Evolutionary conservation across 106 monocot genomes (phyloP).

Genomic region (Posidonia australis): DNA sequence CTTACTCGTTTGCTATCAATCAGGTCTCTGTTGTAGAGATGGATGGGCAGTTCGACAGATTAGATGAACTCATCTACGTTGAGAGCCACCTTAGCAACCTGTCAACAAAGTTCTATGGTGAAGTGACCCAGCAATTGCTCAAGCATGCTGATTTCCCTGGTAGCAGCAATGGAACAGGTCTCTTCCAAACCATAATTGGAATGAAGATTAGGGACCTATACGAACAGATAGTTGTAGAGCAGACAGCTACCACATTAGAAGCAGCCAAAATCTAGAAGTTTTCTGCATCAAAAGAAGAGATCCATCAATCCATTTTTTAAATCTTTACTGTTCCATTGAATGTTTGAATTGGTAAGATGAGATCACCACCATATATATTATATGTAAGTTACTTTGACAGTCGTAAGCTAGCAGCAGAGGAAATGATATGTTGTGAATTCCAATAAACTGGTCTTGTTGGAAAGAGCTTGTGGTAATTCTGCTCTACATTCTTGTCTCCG

Average conservation of each 20-base stretch:
- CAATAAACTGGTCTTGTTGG: no score
- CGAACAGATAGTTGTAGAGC: constrained; percentile 60
- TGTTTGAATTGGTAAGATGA: no score
- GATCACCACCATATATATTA: no score
- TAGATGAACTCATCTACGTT: constrained; percentile 95
- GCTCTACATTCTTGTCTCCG: no score
- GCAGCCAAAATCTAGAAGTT: no score
- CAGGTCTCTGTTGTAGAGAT: constrained; percentile 94
- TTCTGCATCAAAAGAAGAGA: no score
- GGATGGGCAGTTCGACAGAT: constrained; percentile 95
- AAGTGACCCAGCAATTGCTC: constrained; percentile 96
- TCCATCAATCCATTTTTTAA: no score
- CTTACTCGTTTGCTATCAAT: background rate
- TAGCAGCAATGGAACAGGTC: constrained; percentile 92
- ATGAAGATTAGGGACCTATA: constrained; percentile 89
- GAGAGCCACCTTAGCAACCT: constrained; percentile 93
- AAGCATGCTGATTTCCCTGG: constrained; percentile 91
- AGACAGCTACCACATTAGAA: constrained; percentile 32
- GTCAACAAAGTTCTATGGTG: constrained; percentile 93
- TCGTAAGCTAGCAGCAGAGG: no score
- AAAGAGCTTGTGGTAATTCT: no score
- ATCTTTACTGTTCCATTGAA: no score
- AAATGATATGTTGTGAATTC: no score
- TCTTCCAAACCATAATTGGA: constrained; percentile 88
- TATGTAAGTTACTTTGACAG: no score